Evolutionary conservation across 176 grass and related monocot species (phyloP).

Genomic region (Aechmea fasciata): DNA sequence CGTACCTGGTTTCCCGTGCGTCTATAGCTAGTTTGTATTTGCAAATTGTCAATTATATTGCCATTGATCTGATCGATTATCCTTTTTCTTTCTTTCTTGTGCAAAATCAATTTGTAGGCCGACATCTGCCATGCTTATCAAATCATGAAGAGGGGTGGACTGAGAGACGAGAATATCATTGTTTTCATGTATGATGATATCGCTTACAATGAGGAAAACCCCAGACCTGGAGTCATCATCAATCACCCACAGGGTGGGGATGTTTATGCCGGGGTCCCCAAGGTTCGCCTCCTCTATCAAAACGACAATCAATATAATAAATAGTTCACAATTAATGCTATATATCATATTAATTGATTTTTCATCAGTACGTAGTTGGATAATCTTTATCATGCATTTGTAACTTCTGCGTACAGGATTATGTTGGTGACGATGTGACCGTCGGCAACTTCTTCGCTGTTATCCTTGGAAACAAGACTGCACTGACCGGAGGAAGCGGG

Average conservation of each 20-base stretch:
- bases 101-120: conserved; percentile 32
- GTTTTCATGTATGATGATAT: conserved; percentile 99
- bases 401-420: conserved; percentile 56
- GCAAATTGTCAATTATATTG: background rate
- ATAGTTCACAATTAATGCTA: no score
- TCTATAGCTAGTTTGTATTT: no score
- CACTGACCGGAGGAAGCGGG: conserved; percentile 74
- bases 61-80: background rate
- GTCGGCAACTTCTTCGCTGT: conserved; percentile 85
- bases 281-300: conserved; percentile 33
- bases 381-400: background rate
- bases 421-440: conserved; percentile 68
- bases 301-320: background rate
- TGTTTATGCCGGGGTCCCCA: conserved; percentile 91
- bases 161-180: conserved; percentile 92
- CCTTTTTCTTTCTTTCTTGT: background rate
- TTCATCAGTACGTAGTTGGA: background rate
- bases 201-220: conserved; percentile 62
- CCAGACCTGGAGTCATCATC: conserved; percentile 67
- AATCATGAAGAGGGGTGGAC: conserved; percentile 90
- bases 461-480: conserved; percentile 77
- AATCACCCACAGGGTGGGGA: conserved; percentile 80
- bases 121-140: conserved; percentile 98
- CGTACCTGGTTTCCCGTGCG: no score
- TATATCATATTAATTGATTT: background rate